Conservation (phyloP, 2,329 filamentous ascomycete genomes). For the Elsinoe perseae region DNA sequence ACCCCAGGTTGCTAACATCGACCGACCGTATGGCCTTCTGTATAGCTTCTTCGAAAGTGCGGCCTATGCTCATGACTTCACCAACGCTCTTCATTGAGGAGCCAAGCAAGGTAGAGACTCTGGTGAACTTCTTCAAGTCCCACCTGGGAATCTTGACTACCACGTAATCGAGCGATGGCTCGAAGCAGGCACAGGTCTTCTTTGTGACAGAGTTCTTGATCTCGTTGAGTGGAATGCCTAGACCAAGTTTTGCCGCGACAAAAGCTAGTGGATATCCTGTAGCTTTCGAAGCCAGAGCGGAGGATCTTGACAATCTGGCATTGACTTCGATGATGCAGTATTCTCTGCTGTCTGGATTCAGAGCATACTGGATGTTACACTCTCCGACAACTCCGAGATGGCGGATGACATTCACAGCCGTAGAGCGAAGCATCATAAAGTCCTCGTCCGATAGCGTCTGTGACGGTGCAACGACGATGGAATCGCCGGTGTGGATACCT, state of each 20-base stretch:
- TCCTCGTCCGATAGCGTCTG: conserved; percentile 96
- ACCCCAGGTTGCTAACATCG: conserved; percentile 91
- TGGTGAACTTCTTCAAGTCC: conserved; percentile 98
- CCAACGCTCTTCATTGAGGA: conserved; percentile 99
- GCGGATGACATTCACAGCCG: conserved; percentile 92
- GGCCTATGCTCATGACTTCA: conserved; percentile 96
- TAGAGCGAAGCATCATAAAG: conserved; percentile 98
- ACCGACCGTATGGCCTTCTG: conserved; percentile 96
- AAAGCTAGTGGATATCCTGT: conserved; percentile 95
- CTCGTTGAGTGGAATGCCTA: conserved; percentile 90
- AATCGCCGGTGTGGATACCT: conserved; percentile 96
- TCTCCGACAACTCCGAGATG: conserved; percentile 96
- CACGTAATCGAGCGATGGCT: conserved; percentile 94
- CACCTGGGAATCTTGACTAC: conserved; percentile 98
- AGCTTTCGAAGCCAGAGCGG: conserved; percentile 90
- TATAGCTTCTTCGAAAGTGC: conserved; percentile 95
- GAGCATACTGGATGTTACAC: conserved; percentile 97
- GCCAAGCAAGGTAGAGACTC: conserved; percentile 88
- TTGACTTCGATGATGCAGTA: conserved; percentile 99
- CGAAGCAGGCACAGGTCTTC: conserved; percentile 93
- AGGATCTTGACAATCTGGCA: conserved; percentile 88
- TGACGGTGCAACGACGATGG: conserved; percentile 93
- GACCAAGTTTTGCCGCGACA: conserved; percentile 90
- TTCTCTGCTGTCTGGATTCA: conserved; percentile 90
- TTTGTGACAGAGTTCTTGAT: conserved; percentile 95